These are phyloP conservation scores for Suillus cothurnatus DNA, from an alignment of 768 basidiomycete genomes.

Conservation along the genomic window DNA sequence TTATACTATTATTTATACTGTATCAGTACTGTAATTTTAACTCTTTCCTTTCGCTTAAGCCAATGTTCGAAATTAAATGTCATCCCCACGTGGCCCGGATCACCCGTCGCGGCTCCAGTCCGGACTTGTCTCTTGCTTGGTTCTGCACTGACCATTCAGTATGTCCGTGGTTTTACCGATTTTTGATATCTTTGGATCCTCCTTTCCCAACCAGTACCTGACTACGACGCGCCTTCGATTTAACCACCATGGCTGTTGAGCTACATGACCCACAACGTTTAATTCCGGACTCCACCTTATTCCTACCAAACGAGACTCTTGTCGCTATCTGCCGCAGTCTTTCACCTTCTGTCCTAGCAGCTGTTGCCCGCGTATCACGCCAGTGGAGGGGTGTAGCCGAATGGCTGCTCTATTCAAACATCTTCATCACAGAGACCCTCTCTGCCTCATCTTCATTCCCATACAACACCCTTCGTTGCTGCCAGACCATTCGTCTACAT, in stretches of 20 bases:
- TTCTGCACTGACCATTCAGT: constrained; percentile 3
- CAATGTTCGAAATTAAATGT: neutral
- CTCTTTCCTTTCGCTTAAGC: neutral
- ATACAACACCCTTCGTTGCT: constrained; percentile 50
- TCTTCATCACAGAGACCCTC: constrained; percentile 51
- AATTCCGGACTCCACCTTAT: neutral
- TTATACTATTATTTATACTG: constrained; percentile 34
- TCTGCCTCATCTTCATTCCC: constrained; percentile 43
- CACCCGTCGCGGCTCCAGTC: neutral
- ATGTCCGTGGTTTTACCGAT: constrained; percentile 18
- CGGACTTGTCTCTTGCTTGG: constrained; percentile 5
- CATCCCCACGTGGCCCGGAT: neutral
- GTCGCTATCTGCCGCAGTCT: constrained; percentile 14
- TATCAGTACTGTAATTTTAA: constrained; percentile 34
- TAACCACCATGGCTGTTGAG: neutral
- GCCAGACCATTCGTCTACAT: constrained; percentile 48
- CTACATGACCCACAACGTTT: too few relatives aligned
- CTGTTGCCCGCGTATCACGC: constrained; percentile 8
- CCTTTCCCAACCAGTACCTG: neutral
- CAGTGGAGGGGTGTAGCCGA: constrained; percentile 49
- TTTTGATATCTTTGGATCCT: neutral
- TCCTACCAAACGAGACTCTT: constrained; percentile 15
- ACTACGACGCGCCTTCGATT: neutral
- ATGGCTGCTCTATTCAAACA: constrained; percentile 56
- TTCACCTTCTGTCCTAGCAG: constrained; percentile 13